Evolutionary conservation across 129 eudicot species (phyloP).

Genomic region (Scalesia atractyloides): DNA sequence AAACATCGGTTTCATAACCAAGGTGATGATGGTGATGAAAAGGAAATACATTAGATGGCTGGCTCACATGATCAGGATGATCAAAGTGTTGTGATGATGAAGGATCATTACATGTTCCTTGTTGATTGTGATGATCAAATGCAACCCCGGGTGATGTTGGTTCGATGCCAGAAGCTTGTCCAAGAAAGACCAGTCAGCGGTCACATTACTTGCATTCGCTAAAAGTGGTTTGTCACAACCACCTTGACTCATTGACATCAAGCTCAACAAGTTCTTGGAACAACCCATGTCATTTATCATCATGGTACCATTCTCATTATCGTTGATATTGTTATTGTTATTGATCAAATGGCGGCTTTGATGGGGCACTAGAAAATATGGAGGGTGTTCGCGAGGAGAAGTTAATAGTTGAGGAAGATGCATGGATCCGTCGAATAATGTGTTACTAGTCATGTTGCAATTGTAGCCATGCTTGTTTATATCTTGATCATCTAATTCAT

Average conservation of each 20-base stretch:
- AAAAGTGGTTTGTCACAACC: conserved; percentile 37
- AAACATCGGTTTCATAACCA: conserved; percentile 54
- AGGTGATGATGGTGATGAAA: conserved; percentile 38
- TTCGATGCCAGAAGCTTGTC: conserved; percentile 81
- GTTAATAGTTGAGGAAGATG: conserved; percentile 77
- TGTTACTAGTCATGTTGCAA: conserved; percentile 29
- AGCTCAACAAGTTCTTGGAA: conserved; percentile 55
- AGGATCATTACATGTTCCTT: conserved; percentile 34
- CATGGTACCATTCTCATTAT: conserved; percentile 14
- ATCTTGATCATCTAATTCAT: conserved; percentile 31
- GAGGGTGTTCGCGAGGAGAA: conserved; percentile 20
- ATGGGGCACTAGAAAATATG: conserved; percentile 26
- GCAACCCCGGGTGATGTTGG: conserved; percentile 40
- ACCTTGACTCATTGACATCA: conserved; percentile 37
- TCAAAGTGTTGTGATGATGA: conserved; percentile 44
- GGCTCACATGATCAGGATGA: conserved; percentile 33
- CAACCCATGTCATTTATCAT: conserved; percentile 38
- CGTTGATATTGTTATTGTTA: conserved; percentile 21
- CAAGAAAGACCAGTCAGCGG: conserved; percentile 75
- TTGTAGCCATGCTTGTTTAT: not conserved
- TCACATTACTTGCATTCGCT: conserved; percentile 18
- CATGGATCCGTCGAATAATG: conserved; percentile 55
- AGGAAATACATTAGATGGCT: conserved; percentile 48
- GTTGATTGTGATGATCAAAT: conserved; percentile 38
- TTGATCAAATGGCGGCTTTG: conserved; percentile 20